Conservation (phyloP, 179 eudicot species). For the Drosera spatulata region DNA sequence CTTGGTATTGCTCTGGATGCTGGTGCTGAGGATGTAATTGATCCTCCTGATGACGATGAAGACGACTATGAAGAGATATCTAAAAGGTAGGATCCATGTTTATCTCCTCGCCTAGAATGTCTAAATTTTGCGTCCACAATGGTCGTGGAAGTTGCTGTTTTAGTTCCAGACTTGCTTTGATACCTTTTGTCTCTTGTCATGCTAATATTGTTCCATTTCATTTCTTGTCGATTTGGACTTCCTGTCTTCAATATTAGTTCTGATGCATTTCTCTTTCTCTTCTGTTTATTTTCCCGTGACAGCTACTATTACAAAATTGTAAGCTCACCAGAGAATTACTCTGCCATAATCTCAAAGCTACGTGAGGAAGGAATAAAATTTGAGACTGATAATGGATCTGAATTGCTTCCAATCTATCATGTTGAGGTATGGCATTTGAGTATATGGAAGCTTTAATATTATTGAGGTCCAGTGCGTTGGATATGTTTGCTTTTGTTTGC, state of each 20-base stretch:
- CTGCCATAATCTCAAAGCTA: constrained; percentile 54
- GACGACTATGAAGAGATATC: constrained; percentile 53
- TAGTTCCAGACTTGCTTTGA: too few relatives aligned
- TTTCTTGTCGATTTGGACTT: too few relatives aligned
- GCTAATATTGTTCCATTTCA: too few relatives aligned
- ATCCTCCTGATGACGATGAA: constrained; percentile 53
- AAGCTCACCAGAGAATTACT: constrained; percentile 55
- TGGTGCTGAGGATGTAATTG: constrained; percentile 92
- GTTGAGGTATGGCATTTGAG: constrained; percentile 49
- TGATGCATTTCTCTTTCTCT: background rate
- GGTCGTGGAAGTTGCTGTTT: too few relatives aligned
- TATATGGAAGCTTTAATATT: background rate
- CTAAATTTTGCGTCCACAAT: too few relatives aligned
- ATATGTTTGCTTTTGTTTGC: background rate
- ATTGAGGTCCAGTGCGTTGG: background rate
- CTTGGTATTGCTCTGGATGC: constrained; percentile 84
- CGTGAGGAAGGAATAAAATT: constrained; percentile 70
- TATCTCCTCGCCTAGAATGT: too few relatives aligned
- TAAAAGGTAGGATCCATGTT: constrained; percentile 54
- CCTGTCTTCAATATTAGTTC: background rate
- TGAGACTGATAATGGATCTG: constrained; percentile 79
- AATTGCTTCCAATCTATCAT: constrained; percentile 52
- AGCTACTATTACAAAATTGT: constrained; percentile 70
- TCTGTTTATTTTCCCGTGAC: constrained; percentile 2
- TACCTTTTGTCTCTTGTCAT: too few relatives aligned